Base-by-base conservation (phyloP, 768 basidiomycete species). In the Lentinula edodes region DNA sequence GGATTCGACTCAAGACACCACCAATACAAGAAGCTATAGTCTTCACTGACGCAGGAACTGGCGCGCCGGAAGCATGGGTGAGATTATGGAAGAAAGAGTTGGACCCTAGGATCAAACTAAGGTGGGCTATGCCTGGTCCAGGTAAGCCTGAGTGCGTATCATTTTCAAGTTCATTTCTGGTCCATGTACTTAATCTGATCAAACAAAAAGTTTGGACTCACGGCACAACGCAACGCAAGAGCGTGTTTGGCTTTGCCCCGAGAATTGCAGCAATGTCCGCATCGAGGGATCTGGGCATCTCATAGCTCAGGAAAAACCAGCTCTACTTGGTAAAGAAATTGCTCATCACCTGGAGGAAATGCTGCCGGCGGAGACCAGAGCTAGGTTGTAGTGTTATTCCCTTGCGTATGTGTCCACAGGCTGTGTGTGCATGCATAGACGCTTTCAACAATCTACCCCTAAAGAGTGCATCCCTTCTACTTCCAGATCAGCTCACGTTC, bases 1-100 rank as follows among this genome's bases (percentile, higher is more conserved):
- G 67, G 15, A 78, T 85, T 9, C 76, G 70, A 46, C 81, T 93
- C 43, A 92, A 91, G 71, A 90, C 82, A 80, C 73, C 84, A 1
- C 78, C 79, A 2, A 63, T 89, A 5, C 86, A 85, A 65, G 91
- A 93, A 72, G 87, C 83, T 2, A 69, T 82, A 3, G 75, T 81
- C 16, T 90, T 90, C 69, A 72, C 77, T 0, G 87, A 88, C 57
- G 68, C 66, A 6, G 72, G 68, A 54, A 77, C 76, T 0, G 63
- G 63, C 16, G 67, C 71, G 36, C 76, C 73, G 48, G 80, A 81
- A 57, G 78, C 74, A 8, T 83, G 72, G 66, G 71, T 76, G 15
- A 68, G 71, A n/a, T 54, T 84, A 9, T 69, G 71, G 12, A 58
- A 39, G 16, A 52, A 53, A 34, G 65, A 64, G n/a, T 70, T 90